Conservation (phyloP, 108 stramenopile species). For the Aurantiochytrium sp. region DNA sequence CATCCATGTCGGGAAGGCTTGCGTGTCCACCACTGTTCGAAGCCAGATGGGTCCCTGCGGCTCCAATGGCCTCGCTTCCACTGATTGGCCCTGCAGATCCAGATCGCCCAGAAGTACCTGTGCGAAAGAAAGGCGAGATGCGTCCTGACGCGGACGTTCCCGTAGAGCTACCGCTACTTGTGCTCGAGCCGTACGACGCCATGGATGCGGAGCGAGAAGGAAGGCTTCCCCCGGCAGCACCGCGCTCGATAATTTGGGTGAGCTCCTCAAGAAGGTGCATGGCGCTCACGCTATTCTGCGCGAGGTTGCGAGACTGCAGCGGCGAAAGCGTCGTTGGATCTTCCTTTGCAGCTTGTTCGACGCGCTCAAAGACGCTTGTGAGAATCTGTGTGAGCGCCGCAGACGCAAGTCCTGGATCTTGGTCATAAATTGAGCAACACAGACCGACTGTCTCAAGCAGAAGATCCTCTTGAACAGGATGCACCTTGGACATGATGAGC, state of each 20-base stretch:
- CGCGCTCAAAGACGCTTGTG: not conserved
- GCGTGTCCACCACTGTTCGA: too few relatives aligned
- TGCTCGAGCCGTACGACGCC: not conserved
- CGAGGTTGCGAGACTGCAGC: not conserved
- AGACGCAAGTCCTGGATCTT: not conserved
- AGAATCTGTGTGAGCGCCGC: conserved; percentile 11
- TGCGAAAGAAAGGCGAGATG: not conserved
- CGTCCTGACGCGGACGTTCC: not conserved
- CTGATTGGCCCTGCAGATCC: too few relatives aligned
- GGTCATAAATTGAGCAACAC: not conserved
- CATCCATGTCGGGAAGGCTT: too few relatives aligned
- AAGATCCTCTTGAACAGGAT: not conserved
- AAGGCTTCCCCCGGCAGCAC: not conserved
- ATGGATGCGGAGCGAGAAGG: not conserved
- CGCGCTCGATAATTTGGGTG: not conserved
- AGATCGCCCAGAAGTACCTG: not conserved
- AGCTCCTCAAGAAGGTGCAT: not conserved
- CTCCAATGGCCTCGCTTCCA: too few relatives aligned
- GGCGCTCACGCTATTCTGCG: not conserved
- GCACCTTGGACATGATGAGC: not conserved
- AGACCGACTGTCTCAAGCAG: not conserved
- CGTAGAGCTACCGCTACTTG: not conserved
- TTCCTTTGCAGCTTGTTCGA: not conserved
- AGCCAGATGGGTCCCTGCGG: too few relatives aligned
- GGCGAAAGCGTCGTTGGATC: not conserved